Conservation (phyloP, 2,329 filamentous ascomycete genomes). For the Alternaria sp. region DNA sequence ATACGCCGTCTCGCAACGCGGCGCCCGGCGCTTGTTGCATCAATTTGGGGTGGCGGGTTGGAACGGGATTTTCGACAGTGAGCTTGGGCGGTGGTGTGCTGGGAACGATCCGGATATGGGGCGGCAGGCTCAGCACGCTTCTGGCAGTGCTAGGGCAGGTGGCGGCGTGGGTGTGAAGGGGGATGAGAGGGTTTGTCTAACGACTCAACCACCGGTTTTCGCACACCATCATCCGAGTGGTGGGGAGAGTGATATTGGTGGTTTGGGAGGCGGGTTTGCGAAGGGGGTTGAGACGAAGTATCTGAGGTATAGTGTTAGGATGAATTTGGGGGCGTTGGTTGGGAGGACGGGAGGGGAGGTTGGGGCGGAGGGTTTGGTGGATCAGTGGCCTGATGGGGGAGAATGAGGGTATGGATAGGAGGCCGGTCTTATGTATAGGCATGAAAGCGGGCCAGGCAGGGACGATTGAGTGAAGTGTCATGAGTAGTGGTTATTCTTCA, state of each 20-base stretch:
- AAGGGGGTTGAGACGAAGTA: conserved; percentile 41
- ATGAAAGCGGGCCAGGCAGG: background rate
- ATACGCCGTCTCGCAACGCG: conserved; percentile 39
- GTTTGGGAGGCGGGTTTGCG: conserved; percentile 40
- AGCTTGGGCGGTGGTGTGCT: conserved; percentile 39
- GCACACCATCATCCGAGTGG: conserved; percentile 39
- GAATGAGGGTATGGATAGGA: background rate
- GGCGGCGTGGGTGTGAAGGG: background rate
- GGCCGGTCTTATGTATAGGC: background rate
- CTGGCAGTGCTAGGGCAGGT: background rate
- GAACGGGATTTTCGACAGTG: conserved; percentile 39
- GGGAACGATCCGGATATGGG: conserved; percentile 33
- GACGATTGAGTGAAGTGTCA: background rate
- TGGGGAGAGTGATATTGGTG: conserved; percentile 41
- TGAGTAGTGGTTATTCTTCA: background rate
- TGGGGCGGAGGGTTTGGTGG: conserved; percentile 16
- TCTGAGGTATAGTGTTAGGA: conserved; percentile 39
- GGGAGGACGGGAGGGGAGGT: conserved; percentile 21
- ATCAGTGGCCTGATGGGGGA: conserved; percentile 39
- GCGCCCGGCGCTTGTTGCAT: conserved; percentile 36
- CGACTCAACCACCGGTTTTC: conserved; percentile 37
- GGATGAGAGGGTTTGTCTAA: conserved; percentile 33
- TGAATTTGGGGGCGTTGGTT: conserved; percentile 39
- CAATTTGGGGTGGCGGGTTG: conserved; percentile 38
- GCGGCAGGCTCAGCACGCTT: background rate